phyloP scores from a whole-genome alignment of 2,329 filamentous ascomycete species.

The Fusarium poae region DNA sequence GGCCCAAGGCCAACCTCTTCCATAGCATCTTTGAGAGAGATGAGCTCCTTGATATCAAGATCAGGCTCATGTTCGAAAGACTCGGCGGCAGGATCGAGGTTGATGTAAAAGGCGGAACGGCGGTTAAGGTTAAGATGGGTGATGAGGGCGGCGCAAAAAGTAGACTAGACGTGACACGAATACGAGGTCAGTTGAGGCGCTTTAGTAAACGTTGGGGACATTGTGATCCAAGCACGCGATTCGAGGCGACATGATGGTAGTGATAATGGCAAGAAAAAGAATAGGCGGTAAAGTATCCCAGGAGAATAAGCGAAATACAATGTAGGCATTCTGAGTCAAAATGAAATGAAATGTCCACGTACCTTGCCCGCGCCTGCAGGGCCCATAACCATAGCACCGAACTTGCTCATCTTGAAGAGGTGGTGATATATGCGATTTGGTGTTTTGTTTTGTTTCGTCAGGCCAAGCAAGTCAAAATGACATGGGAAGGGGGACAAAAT shows the following conservation, averaged over 20 bases:
- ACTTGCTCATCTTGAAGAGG: conserved; percentile 81
- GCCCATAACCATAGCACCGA: conserved; percentile 94
- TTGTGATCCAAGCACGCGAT: conserved; percentile 39
- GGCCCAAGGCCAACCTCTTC: conserved; percentile 91
- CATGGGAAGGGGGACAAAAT: conserved; percentile 21
- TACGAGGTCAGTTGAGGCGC: conserved; percentile 27
- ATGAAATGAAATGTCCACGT: conserved; percentile 46
- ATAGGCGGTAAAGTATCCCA: conserved; percentile 12
- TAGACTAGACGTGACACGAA: conserved; percentile 69
- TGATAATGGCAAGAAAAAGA: conserved; percentile 26
- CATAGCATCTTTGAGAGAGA: conserved; percentile 95
- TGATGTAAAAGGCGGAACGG: conserved; percentile 97
- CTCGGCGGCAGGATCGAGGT: conserved; percentile 96
- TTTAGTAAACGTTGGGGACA: conserved; percentile 12
- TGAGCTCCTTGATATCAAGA: conserved; percentile 94
- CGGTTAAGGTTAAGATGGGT: conserved; percentile 91
- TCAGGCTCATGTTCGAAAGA: conserved; percentile 91
- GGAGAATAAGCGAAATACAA: conserved; percentile 16
- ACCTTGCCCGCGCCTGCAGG: conserved; percentile 95
- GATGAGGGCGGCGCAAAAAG: conserved; percentile 93
- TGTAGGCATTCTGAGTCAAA: conserved; percentile 14
- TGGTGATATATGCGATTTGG: conserved; percentile 27
- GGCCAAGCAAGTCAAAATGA: conserved; percentile 10
- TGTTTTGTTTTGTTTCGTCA: conserved; percentile 27
- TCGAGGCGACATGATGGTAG: conserved; percentile 22